These are phyloP conservation scores for Russula ochroleuca DNA, from an alignment of 768 basidiomycete species.

Conservation along the genomic window DNA sequence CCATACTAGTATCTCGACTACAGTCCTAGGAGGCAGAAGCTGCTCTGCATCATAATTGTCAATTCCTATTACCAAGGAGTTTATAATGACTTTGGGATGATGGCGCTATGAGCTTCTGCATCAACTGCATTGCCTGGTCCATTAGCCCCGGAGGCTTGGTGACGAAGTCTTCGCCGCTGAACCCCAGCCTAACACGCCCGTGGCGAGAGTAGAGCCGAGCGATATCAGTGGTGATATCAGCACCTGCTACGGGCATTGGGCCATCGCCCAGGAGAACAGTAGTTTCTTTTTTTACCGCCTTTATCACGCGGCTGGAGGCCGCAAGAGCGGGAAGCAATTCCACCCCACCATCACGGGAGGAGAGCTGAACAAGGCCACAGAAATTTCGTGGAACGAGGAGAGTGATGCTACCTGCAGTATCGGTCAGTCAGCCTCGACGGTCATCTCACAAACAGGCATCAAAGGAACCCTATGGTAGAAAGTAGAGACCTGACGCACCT, in stretches of 20 bases:
- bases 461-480: background rate
- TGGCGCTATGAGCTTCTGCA: conserved; percentile 9
- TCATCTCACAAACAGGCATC: background rate
- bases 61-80: background rate
- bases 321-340: conserved; percentile 20
- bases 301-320: conserved; percentile 16
- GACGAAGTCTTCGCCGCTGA: conserved; percentile 24
- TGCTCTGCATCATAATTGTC: background rate
- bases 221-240: conserved; percentile 11
- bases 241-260: conserved; percentile 7
- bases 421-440: background rate
- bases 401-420: conserved; percentile 13
- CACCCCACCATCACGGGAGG: background rate
- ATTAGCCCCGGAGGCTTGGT: conserved; percentile 2
- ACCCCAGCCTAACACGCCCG: conserved; percentile 23
- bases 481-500: background rate
- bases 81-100: background rate
- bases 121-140: conserved; percentile 14
- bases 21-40: background rate
- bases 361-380: conserved; percentile 24
- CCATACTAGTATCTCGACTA: background rate
- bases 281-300: conserved; percentile 2
- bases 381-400: conserved; percentile 26
- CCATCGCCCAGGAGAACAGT: conserved; percentile 20
- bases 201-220: conserved; percentile 20